These are phyloP conservation scores for Xenoacremonium recifei DNA, from an alignment of 2,329 filamentous ascomycete genomes.

Conservation along the genomic window DNA sequence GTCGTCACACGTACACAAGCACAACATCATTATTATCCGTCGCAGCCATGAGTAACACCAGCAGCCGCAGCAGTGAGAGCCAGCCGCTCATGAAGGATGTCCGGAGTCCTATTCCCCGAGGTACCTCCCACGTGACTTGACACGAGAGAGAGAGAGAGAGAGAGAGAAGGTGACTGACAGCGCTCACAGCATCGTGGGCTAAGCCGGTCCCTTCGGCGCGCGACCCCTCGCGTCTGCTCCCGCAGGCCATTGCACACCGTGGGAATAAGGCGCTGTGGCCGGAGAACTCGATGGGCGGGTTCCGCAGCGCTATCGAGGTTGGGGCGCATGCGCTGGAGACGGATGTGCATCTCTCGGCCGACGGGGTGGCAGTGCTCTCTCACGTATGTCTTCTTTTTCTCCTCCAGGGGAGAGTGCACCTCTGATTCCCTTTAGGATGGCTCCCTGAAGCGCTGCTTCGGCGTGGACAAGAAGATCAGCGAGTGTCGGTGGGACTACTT, in stretches of 20 bases:
- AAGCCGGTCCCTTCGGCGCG: slow-evolving; percentile 29
- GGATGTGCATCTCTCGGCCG: slow-evolving; percentile 78
- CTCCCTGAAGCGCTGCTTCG: slow-evolving; percentile 78
- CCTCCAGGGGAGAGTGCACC: not conserved
- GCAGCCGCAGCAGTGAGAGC: not conserved
- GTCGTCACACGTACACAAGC: no score
- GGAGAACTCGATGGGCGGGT: slow-evolving; percentile 83
- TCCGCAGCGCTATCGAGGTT: slow-evolving; percentile 68
- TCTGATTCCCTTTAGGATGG: slow-evolving; percentile 54
- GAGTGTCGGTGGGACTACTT: slow-evolving; percentile 78
- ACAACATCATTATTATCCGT: not conserved
- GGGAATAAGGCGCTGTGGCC: slow-evolving; percentile 76
- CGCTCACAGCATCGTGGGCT: slow-evolving; percentile 32
- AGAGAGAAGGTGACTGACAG: slow-evolving; percentile 11
- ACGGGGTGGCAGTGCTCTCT: slow-evolving; percentile 81
- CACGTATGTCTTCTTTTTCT: slow-evolving; percentile 54
- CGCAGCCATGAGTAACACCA: not conserved
- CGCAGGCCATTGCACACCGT: slow-evolving; percentile 75
- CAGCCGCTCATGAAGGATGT: not conserved
- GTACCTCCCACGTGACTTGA: no score
- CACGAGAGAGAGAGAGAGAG: no score
- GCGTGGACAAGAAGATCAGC: slow-evolving; percentile 66
- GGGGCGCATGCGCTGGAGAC: slow-evolving; percentile 85
- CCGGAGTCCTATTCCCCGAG: not conserved
- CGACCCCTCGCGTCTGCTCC: slow-evolving; percentile 38